Percentiles rank a stretch among this genome's conserved stretches.
These are phyloP conservation scores for Colletotrichum neosansevieriae DNA, from an alignment of 2,329 filamentous ascomycete species.

Conservation along the genomic window DNA sequence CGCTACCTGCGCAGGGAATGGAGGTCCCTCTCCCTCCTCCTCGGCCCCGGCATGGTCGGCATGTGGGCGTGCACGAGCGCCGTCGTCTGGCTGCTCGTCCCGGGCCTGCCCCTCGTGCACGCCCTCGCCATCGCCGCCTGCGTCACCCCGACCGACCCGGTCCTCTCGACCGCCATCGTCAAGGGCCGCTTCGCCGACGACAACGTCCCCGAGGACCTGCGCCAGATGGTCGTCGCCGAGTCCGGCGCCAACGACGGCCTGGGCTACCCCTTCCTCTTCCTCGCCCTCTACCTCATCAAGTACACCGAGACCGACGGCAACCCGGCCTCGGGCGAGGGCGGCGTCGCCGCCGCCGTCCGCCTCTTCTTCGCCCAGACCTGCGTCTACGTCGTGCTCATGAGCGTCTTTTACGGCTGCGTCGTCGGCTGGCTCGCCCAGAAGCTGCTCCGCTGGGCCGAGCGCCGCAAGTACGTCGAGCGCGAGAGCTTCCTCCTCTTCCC, in stretches of 20 bases:
- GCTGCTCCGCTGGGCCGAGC: slow-evolving; percentile 85
- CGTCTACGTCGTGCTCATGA: slow-evolving; percentile 85
- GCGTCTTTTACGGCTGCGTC: slow-evolving; percentile 79
- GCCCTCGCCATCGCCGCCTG: slow-evolving; percentile 85
- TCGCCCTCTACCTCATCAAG: slow-evolving; percentile 86
- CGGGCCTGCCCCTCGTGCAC: slow-evolving; percentile 79
- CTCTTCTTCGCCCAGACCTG: slow-evolving; percentile 89
- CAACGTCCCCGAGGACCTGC: slow-evolving; percentile 84
- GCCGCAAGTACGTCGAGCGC: slow-evolving; percentile 83
- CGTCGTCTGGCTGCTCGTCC: slow-evolving; percentile 81
- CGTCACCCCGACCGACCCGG: slow-evolving; percentile 91
- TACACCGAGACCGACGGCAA: slow-evolving; percentile 72
- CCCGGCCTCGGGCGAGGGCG: slow-evolving; percentile 62
- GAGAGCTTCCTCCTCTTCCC: slow-evolving; percentile 92
- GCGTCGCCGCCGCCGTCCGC: slow-evolving; percentile 75
- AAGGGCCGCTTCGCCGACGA: slow-evolving; percentile 95
- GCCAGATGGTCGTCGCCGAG: slow-evolving; percentile 84
- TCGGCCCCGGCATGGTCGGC: slow-evolving; percentile 84
- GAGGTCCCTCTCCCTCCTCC: slow-evolving; percentile 78
- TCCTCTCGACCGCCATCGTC: slow-evolving; percentile 89
- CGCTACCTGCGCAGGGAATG: slow-evolving; percentile 84
- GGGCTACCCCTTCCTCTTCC: slow-evolving; percentile 89
- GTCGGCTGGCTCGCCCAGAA: slow-evolving; percentile 88
- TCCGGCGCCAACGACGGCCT: slow-evolving; percentile 91
- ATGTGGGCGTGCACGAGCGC: slow-evolving; percentile 90